Evolutionary conservation across 495 filamentous ascomycete species (phyloP).

Genomic region (Annulohypoxylon stygium): DNA sequence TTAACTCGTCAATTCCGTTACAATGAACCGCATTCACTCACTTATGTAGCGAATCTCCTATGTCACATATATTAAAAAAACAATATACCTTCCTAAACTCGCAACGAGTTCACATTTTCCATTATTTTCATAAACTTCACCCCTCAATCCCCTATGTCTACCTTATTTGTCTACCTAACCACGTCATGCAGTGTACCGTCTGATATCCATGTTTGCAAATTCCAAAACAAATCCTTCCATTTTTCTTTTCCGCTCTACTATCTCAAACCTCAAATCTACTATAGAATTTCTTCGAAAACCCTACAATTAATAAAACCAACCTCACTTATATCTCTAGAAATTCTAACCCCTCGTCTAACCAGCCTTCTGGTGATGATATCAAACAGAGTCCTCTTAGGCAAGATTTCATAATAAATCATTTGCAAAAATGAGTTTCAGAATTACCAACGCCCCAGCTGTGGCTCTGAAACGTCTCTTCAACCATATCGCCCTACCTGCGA

Average conservation of each 20-base stretch:
- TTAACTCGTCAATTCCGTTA: background rate
- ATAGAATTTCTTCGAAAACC: background rate
- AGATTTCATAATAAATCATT: background rate
- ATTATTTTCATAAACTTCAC: background rate
- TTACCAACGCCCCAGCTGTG: conserved; percentile 20
- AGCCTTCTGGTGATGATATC: background rate
- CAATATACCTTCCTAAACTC: background rate
- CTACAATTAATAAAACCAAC: background rate
- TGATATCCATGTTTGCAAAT: background rate
- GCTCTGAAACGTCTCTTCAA: conserved; percentile 44
- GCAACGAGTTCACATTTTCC: background rate
- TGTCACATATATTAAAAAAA: conserved; percentile 1
- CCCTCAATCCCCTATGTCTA: too few relatives aligned
- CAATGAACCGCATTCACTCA: conserved; percentile 1
- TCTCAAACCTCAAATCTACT: background rate
- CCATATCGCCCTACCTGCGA: conserved; percentile 60
- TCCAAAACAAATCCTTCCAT: background rate
- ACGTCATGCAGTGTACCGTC: background rate
- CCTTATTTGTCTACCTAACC: background rate
- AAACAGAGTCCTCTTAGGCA: background rate
- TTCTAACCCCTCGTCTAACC: background rate
- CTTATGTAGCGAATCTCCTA: background rate
- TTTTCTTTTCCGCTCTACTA: background rate
- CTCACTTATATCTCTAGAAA: background rate
- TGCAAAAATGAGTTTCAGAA: conserved; percentile 14